These are phyloP conservation scores for Pseudogymnoascus sp. DNA, from an alignment of 2,329 filamentous ascomycete genomes.

Conservation along the genomic window DNA sequence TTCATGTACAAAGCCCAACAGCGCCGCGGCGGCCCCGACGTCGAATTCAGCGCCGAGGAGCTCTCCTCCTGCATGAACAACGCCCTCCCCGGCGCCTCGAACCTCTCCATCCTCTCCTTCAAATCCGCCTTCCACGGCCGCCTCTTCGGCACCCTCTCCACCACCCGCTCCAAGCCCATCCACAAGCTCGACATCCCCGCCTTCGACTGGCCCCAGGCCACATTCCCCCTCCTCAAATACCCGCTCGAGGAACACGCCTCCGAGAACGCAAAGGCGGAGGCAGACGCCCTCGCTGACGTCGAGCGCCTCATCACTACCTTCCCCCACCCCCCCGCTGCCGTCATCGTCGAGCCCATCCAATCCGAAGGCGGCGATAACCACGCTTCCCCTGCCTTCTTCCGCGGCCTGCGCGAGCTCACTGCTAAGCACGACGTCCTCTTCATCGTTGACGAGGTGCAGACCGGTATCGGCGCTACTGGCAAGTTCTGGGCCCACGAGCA, in stretches of 20 bases:
- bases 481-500: constrained; percentile 86
- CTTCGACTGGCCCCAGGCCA: constrained; percentile 80
- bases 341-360: constrained; percentile 74
- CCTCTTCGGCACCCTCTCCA: constrained; percentile 69
- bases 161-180: constrained; percentile 73
- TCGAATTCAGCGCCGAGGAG: constrained; percentile 65
- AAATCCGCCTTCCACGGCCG: constrained; percentile 72
- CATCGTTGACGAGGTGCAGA: constrained; percentile 81
- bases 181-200: constrained; percentile 85
- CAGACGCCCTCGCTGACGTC: constrained; percentile 63
- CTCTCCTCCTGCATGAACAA: constrained; percentile 62
- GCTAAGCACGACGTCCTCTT: constrained; percentile 61
- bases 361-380: constrained; percentile 81
- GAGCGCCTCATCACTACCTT: constrained; percentile 60
- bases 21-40: constrained; percentile 56
- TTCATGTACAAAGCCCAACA: constrained; percentile 74
- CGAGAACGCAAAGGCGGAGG: constrained; percentile 65
- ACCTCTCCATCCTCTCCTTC: constrained; percentile 73
- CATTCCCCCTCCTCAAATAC: constrained; percentile 71
- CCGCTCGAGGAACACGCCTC: constrained; percentile 61
- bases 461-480: constrained; percentile 74
- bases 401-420: constrained; percentile 63
- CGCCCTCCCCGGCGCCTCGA: constrained; percentile 61
- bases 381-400: constrained; percentile 71
- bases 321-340: constrained; percentile 63